Evolutionary conservation across 106 monocot genomes (phyloP), one percentile per base, ranked within the genome.

Genomic region (Allium fistulosum): DNA sequence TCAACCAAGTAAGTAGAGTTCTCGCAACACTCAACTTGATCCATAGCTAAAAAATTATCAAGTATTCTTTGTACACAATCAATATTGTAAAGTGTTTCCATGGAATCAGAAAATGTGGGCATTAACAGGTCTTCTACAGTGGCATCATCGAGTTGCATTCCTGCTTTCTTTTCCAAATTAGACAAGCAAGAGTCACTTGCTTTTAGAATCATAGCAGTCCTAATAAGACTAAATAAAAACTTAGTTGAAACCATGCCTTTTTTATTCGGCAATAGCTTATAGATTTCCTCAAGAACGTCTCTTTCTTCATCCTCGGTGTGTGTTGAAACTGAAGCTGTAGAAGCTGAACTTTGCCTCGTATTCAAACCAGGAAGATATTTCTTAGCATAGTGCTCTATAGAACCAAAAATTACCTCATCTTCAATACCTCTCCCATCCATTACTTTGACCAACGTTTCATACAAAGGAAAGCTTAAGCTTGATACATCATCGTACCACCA

Each of bases 41-140:
- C n/a, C n/a, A 58, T 76, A 14, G 79, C 69, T 14, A 88, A 27
- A 66, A 83, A 92, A 65, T 83, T 68, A 17, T 59, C 69, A 48
- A 99, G 27, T 48, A 99, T 83, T 60, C 92, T 73, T 75, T 99
- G 84, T 28, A 89, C 89, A 73, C 89, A 85, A 17, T 87, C 92
- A n/a, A 99, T 87, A 71, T 92, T 92, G 73, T 99, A 99, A 68
- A 99, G 85, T 17, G 92, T 99, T 73, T 99, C 97, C n/a, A 75
- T 75, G 1, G 80, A 73, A 26, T 78, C 73, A 7, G 92, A 99
- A 57, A 85, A 92, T 61, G 79, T 92, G 66, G 97, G 97, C 76
- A 99, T 79, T 67, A 99, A 70, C 10, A 99, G 80, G 58, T 99
- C 97, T 73, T 99, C 97, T 6, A 99, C 55, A 17, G 88, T 76